A percentile compares a stretch with the other conserved stretches of the same genome.
Conservation (phyloP, 2,329 filamentous ascomycete genomes). For the Stemphylium beticola region DNA sequence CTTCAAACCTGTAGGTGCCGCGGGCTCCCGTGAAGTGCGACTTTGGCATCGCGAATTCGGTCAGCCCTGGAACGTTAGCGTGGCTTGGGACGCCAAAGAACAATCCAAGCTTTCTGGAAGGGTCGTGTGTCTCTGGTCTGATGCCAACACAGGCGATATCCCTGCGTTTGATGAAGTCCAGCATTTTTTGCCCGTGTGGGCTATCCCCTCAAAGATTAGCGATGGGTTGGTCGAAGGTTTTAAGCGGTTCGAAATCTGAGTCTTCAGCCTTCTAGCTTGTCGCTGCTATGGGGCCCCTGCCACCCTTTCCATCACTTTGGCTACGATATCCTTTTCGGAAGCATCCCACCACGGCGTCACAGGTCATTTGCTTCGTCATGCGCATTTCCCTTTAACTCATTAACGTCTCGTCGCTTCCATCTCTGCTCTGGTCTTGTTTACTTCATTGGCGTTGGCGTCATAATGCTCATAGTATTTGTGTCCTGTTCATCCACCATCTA, state of each 20-base stretch:
- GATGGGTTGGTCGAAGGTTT: constrained; percentile 84
- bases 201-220: constrained; percentile 73
- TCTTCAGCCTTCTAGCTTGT: constrained; percentile 20
- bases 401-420: constrained; percentile 1
- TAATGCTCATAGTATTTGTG: background rate
- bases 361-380: constrained; percentile 31
- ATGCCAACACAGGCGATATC: constrained; percentile 77
- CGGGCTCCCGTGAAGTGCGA: constrained; percentile 71
- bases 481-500: no score
- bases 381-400: constrained; percentile 21
- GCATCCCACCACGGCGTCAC: constrained; percentile 41
- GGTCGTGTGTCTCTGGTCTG: constrained; percentile 85
- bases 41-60: constrained; percentile 86
- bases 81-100: constrained; percentile 64
- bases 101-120: constrained; percentile 58
- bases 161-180: constrained; percentile 83
- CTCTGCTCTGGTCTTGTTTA: background rate
- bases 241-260: constrained; percentile 63
- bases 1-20: constrained; percentile 68
- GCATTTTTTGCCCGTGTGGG: constrained; percentile 81
- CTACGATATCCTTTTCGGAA: constrained; percentile 40
- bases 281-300: constrained; percentile 32
- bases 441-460: constrained; percentile 4
- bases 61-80: constrained; percentile 75
- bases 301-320: constrained; percentile 34